Conservation (phyloP, 768 basidiomycete species). For the Pleurotus djamor region DNA sequence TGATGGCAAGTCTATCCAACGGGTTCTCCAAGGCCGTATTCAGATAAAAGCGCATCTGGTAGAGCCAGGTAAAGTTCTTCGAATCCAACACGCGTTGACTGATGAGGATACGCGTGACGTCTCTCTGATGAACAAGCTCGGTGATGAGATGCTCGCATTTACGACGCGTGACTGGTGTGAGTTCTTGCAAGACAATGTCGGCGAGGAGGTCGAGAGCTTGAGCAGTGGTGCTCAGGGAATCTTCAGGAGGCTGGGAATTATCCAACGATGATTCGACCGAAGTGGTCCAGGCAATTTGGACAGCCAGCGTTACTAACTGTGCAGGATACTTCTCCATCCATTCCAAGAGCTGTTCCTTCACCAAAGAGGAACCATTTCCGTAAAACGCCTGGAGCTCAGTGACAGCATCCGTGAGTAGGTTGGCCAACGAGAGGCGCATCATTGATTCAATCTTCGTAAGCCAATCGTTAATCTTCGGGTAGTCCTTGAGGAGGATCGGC, state of each 20-base stretch:
- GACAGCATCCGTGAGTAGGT: slow-evolving; percentile 77
- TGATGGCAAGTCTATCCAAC: slow-evolving; percentile 76
- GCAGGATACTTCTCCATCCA: slow-evolving; percentile 97
- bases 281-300: slow-evolving; percentile 93
- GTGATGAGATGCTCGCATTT: slow-evolving; percentile 99
- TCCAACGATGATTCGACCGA: slow-evolving; percentile 76
- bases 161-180: slow-evolving; percentile 86
- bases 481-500: slow-evolving; percentile 88
- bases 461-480: slow-evolving; percentile 99
- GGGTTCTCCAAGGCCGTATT: slow-evolving; percentile 70
- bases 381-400: slow-evolving; percentile 81
- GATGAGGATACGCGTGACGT: slow-evolving; percentile 83
- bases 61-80: slow-evolving; percentile 88
- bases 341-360: slow-evolving; percentile 65
- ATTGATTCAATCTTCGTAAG: slow-evolving; percentile 86
- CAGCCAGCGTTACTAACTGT: slow-evolving; percentile 92
- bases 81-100: slow-evolving; percentile 60
- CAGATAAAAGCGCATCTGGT: slow-evolving; percentile 98
- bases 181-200: slow-evolving; percentile 91
- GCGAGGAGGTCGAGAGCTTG: slow-evolving; percentile 94
- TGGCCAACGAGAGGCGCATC: slow-evolving; percentile 90
- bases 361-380: slow-evolving; percentile 56
- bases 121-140: slow-evolving; percentile 96
- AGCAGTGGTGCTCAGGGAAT: slow-evolving; percentile 68
- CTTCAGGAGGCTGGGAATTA: slow-evolving; percentile 50